These are phyloP conservation scores for Rhamnella rubrinervis DNA, from an alignment of 331 rosid species.

Conservation along the genomic window DNA sequence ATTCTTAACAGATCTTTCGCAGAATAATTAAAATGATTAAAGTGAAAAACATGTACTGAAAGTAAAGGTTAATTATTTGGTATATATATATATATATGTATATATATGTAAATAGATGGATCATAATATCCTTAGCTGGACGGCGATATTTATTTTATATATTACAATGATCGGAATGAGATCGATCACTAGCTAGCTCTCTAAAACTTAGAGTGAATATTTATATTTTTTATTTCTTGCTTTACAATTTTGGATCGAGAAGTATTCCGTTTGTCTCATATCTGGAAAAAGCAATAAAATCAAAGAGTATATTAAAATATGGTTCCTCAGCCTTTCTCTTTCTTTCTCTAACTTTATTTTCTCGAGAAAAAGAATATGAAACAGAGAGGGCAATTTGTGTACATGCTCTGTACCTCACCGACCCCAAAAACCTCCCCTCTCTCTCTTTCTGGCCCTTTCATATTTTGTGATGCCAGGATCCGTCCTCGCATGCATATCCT, in stretches of 20 bases:
- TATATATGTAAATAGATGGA: neutral
- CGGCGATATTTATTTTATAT: constrained; percentile 9
- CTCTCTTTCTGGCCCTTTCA: neutral
- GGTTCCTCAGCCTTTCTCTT: constrained; percentile 13
- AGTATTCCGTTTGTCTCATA: constrained; percentile 46
- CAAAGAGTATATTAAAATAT: constrained; percentile 17
- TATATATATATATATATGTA: too few relatives aligned
- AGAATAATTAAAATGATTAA: neutral
- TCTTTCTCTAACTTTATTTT: neutral
- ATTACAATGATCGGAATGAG: constrained; percentile 5
- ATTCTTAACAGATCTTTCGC: neutral
- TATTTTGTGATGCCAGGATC: constrained; percentile 56
- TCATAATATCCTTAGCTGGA: neutral
- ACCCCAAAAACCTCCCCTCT: neutral
- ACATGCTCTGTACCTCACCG: constrained; percentile 38
- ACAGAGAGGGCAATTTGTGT: constrained; percentile 31
- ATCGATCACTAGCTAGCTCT: too few relatives aligned
- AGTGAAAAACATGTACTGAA: neutral
- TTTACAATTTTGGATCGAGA: constrained; percentile 34
- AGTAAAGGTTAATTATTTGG: neutral
- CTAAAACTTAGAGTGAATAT: constrained; percentile 21
- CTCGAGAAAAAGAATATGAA: constrained; percentile 6
- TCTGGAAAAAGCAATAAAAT: constrained; percentile 44
- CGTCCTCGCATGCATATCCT: constrained; percentile 36
- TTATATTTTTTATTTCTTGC: constrained; percentile 16